Evolutionary conservation across 805 yeast species (phyloP).

Genomic region (Myxozyma melibiosi): DNA sequence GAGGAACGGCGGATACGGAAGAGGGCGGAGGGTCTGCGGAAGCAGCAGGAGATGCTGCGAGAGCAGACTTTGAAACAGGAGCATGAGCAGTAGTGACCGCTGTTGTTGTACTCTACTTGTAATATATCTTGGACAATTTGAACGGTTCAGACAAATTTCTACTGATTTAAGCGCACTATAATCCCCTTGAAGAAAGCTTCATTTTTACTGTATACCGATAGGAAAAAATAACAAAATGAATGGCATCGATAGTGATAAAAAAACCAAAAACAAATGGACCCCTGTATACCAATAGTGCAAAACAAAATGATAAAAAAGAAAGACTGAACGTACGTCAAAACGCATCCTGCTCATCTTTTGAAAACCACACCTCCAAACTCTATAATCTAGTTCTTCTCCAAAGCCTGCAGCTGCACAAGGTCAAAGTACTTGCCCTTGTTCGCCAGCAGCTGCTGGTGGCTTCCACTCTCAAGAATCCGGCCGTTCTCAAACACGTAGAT

Average conservation of each 20-base stretch:
- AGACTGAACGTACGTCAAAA: not conserved
- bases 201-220: no score
- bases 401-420: slow-evolving; percentile 46
- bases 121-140: no score
- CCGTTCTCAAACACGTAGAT: slow-evolving; percentile 60
- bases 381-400: slow-evolving; percentile 44
- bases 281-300: no score
- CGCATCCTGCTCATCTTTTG: not conserved
- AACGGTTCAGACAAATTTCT: no score
- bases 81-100: no score
- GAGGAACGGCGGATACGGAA: slow-evolving; percentile 25
- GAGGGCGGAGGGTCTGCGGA: slow-evolving; percentile 20
- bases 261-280: no score
- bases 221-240: no score
- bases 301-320: not conserved
- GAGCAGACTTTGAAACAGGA: not conserved
- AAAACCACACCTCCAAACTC: no score
- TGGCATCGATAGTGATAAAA: no score
- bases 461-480: slow-evolving; percentile 54
- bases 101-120: not conserved
- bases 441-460: slow-evolving; percentile 48
- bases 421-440: slow-evolving; percentile 45
- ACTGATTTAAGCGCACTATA: no score
- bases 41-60: slow-evolving; percentile 14
- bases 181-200: no score